These are phyloP conservation scores for Verbena officinalis DNA, from an alignment of 257 asterid species.

Conservation along the genomic window DNA sequence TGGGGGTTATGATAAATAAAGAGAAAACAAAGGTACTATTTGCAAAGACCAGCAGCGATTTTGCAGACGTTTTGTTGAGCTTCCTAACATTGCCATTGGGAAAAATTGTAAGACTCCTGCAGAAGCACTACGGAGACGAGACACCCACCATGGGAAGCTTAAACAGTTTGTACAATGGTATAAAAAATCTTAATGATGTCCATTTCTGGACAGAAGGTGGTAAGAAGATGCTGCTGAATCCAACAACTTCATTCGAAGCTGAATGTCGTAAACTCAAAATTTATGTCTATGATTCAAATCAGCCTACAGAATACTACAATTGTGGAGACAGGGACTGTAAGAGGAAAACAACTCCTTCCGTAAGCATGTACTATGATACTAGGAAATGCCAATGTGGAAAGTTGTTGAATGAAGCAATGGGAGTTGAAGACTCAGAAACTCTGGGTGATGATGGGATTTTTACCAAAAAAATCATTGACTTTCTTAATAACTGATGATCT, in stretches of 20 bases:
- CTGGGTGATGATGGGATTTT: constrained; percentile 1
- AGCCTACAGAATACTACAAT: not conserved
- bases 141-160: constrained; percentile 24
- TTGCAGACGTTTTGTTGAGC: constrained; percentile 35
- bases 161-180: constrained; percentile 8
- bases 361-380: not conserved
- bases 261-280: constrained; percentile 13
- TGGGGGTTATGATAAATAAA: constrained; percentile 24
- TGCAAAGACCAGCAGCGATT: constrained; percentile 30
- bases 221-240: constrained; percentile 30
- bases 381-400: not conserved
- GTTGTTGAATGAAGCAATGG: not conserved
- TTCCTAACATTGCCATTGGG: constrained; percentile 39
- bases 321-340: not conserved
- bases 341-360: too few relatives aligned
- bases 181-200: constrained; percentile 1
- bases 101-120: constrained; percentile 5
- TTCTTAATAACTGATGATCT: constrained; percentile 16
- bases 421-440: too few relatives aligned
- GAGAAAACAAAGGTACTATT: constrained; percentile 32
- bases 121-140: constrained; percentile 21
- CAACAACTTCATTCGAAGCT: constrained; percentile 8
- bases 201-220: constrained; percentile 15
- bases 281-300: not conserved
- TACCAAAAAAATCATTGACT: not conserved